Conservation (phyloP, 1,284 basidiomycete genomes). For the Coniferiporia sulphurascens region DNA sequence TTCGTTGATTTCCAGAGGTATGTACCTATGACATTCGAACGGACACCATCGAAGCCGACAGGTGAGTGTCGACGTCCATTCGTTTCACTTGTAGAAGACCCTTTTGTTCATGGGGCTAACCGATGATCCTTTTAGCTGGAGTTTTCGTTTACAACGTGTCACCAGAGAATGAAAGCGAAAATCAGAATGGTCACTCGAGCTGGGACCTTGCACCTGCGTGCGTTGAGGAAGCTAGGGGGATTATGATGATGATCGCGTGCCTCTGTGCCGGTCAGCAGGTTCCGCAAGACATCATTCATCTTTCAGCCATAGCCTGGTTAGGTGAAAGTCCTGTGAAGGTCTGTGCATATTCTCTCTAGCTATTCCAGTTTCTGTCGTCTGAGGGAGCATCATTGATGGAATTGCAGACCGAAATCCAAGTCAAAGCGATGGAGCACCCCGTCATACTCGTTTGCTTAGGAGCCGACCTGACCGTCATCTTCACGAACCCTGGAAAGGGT, state of each 20-base stretch:
- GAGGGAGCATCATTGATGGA: background rate
- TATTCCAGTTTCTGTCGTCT: background rate
- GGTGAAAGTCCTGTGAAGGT: conserved; percentile 12
- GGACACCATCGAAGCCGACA: background rate
- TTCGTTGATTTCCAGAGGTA: conserved; percentile 12
- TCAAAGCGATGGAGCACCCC: background rate
- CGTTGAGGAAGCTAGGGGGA: background rate
- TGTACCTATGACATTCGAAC: conserved; percentile 1
- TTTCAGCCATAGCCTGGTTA: conserved; percentile 2
- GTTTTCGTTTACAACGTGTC: background rate
- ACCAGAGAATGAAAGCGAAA: background rate
- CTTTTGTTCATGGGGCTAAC: background rate
- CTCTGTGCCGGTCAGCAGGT: background rate
- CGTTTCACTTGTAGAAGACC: background rate
- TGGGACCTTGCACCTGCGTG: background rate
- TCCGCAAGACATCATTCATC: background rate
- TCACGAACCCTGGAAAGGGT: background rate
- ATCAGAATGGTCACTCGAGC: background rate
- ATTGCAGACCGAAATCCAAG: background rate
- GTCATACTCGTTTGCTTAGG: conserved; percentile 14
- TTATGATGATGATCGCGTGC: background rate
- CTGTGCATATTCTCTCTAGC: background rate
- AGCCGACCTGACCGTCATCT: conserved; percentile 12
- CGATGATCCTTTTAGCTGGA: background rate
- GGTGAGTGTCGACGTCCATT: background rate